phyloP scores from a whole-genome alignment of 345 rosid genomes.

The Eucalyptus tenuipes region DNA sequence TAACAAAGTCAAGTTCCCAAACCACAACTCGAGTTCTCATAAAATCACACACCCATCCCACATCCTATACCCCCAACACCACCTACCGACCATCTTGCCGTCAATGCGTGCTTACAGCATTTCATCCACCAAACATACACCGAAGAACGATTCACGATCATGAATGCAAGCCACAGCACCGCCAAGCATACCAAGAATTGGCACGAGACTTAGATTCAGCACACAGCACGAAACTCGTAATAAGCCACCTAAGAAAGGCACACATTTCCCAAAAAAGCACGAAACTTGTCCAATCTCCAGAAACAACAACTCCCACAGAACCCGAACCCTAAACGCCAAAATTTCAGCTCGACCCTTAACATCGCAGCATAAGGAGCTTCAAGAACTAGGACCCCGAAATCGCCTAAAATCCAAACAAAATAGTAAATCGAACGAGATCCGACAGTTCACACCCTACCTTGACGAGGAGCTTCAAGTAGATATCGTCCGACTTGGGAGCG shows the following conservation, averaged over 20 bases:
- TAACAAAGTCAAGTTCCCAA: background rate
- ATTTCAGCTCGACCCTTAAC: background rate
- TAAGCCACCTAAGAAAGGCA: background rate
- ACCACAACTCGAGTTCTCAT: background rate
- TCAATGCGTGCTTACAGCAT: background rate
- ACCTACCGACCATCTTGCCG: background rate
- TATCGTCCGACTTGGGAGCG: constrained; percentile 60
- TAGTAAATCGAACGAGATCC: background rate
- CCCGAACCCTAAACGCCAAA: background rate
- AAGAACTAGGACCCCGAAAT: background rate
- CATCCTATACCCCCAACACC: background rate
- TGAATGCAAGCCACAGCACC: background rate
- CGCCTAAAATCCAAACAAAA: background rate
- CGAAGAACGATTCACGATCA: background rate
- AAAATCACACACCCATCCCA: background rate
- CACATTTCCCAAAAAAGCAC: background rate
- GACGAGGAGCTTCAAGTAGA: constrained; percentile 73
- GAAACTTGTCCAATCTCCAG: background rate
- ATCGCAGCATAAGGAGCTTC: background rate
- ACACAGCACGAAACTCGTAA: background rate
- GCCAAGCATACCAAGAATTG: background rate
- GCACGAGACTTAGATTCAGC: background rate
- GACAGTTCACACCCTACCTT: constrained; percentile 19
- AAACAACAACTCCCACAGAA: background rate
- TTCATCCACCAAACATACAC: background rate